A percentile compares a stretch with the other conserved stretches of the same genome.
Evolutionary conservation across 345 rosid species (phyloP).

Genomic region (Rubroshorea leprosula): DNA sequence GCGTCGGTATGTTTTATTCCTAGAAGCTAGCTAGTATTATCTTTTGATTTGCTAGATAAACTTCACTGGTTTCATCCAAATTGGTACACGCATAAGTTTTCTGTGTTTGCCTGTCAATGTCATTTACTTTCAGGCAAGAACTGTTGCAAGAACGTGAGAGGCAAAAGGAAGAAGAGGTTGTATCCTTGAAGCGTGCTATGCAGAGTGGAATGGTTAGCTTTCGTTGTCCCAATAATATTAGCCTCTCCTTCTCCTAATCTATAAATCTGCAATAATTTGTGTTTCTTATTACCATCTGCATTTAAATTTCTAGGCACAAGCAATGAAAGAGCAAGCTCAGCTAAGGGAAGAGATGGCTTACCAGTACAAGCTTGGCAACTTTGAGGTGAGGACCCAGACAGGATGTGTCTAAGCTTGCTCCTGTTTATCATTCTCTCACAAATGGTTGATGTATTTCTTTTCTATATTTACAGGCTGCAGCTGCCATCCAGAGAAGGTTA

Average conservation of each 20-base stretch:
- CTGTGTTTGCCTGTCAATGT: not conserved
- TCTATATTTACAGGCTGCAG: conserved; percentile 46
- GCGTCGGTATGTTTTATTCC: conserved; percentile 55
- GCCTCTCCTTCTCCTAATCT: not conserved
- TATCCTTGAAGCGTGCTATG: conserved; percentile 71
- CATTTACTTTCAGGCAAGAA: conserved; percentile 56
- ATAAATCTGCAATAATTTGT: not conserved
- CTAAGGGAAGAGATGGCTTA: conserved; percentile 91
- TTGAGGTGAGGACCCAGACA: conserved; percentile 45
- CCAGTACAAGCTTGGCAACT: conserved; percentile 85
- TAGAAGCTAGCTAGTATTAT: not conserved
- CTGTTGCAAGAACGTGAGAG: conserved; percentile 68
- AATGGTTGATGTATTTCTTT: not conserved
- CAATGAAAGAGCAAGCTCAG: conserved; percentile 92
- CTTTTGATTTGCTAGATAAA: not conserved
- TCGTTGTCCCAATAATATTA: not conserved
- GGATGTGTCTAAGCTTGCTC: not conserved
- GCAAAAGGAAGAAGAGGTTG: conserved; percentile 82
- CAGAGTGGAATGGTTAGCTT: conserved; percentile 93
- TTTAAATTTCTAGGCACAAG: conserved; percentile 62
- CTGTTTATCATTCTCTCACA: not conserved
- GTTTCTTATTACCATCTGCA: not conserved
- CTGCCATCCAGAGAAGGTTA: conserved; percentile 67
- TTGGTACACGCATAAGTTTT: not conserved
- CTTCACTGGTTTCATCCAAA: not conserved